A percentile compares a stretch with the other conserved stretches of the same genome.
phyloP scores from a whole-genome alignment of 2,329 filamentous ascomycete genomes.

The Zasmidium cellare region DNA sequence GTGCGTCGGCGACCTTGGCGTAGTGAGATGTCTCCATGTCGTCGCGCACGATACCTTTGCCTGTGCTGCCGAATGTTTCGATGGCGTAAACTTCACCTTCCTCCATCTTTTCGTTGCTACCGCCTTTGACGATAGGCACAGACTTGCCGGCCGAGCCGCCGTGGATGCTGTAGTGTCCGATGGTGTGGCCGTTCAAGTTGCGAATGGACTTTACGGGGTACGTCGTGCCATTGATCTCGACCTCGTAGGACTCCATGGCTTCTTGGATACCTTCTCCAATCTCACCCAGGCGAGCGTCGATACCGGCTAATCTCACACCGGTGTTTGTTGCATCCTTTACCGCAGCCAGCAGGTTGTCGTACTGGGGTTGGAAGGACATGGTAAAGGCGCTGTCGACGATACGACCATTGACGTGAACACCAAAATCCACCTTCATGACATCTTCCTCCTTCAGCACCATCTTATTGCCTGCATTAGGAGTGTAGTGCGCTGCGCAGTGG shows the following conservation, averaged over 20 bases:
- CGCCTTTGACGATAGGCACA: conserved; percentile 56
- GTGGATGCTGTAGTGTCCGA: conserved; percentile 56
- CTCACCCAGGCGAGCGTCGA: conserved; percentile 56
- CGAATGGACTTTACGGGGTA: conserved; percentile 58
- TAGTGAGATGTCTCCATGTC: conserved; percentile 45
- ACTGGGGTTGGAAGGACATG: conserved; percentile 71
- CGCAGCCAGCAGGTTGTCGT: conserved; percentile 71
- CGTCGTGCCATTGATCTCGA: conserved; percentile 54
- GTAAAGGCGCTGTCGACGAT: conserved; percentile 84
- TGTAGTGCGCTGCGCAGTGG: conserved; percentile 57
- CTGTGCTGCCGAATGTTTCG: conserved; percentile 60
- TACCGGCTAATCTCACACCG: conserved; percentile 53
- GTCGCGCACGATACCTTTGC: conserved; percentile 50
- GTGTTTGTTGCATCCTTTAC: conserved; percentile 74
- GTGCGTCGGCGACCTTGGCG: conserved; percentile 36
- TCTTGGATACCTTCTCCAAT: conserved; percentile 61
- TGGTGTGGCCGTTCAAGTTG: conserved; percentile 58
- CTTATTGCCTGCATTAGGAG: conserved; percentile 60
- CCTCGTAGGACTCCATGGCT: conserved; percentile 63
- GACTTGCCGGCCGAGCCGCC: conserved; percentile 55
- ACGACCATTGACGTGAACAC: conserved; percentile 75
- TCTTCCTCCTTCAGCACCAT: conserved; percentile 73
- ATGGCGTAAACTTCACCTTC: conserved; percentile 61
- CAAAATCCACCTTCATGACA: conserved; percentile 81
- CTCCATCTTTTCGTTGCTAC: conserved; percentile 55